Percentiles rank a stretch among this genome's conserved stretches.
phyloP scores from a whole-genome alignment of 2,329 filamentous ascomycete genomes.

The Colletotrichum phormii region DNA sequence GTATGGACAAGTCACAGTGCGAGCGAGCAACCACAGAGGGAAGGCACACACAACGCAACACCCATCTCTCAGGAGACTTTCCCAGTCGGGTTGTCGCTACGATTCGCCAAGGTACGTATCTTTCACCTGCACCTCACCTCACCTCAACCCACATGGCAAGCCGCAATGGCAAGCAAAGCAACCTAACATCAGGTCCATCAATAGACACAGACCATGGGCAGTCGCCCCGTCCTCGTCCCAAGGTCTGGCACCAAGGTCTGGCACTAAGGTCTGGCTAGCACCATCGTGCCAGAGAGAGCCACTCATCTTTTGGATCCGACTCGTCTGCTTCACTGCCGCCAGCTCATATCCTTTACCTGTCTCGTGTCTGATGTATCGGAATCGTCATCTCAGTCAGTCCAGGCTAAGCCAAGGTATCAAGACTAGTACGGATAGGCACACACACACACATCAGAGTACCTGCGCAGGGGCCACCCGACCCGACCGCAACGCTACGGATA shows the following conservation, averaged over 20 bases:
- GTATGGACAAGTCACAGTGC: slow-evolving; percentile 3
- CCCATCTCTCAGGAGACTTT: background rate
- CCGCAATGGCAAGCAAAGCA: background rate
- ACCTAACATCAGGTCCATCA: too few relatives aligned
- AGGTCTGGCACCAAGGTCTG: background rate
- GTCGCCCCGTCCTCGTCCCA: background rate
- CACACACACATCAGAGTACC: background rate
- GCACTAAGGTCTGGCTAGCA: background rate
- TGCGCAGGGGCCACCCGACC: slow-evolving; percentile 13
- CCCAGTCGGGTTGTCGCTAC: background rate
- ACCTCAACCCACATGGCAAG: background rate
- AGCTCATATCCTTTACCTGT: background rate
- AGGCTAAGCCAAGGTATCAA: background rate
- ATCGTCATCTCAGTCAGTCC: background rate
- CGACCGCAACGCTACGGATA: background rate
- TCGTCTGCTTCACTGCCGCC: background rate
- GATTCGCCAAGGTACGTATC: background rate
- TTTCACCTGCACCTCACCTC: background rate
- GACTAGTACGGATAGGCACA: background rate
- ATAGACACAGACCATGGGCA: too few relatives aligned
- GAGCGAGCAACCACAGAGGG: background rate
- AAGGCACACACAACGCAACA: background rate
- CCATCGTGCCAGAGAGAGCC: background rate
- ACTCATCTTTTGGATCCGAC: background rate
- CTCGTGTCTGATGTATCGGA: background rate